Conservation (phyloP, 495 filamentous ascomycete species). For the Talaromyces nanjingensis region DNA sequence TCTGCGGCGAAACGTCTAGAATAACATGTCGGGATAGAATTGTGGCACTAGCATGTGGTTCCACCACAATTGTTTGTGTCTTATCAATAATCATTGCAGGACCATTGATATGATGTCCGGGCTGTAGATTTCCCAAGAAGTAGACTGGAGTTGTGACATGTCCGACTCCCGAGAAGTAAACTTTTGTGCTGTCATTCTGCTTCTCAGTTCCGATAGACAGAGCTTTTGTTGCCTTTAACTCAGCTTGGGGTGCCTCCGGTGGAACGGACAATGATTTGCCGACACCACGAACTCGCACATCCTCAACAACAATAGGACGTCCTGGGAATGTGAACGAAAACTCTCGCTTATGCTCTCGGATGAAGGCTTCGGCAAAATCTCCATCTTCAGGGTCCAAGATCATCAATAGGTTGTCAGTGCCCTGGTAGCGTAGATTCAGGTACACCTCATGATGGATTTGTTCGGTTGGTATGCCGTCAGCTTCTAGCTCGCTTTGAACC, state of each 20-base stretch:
- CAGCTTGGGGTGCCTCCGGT: slow-evolving; percentile 23
- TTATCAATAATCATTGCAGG: slow-evolving; percentile 91
- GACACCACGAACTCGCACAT: slow-evolving; percentile 60
- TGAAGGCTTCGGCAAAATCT: slow-evolving; percentile 38
- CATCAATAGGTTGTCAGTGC: slow-evolving; percentile 48
- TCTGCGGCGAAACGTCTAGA: slow-evolving; percentile 45
- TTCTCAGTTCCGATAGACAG: slow-evolving; percentile 22
- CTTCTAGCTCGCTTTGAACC: slow-evolving; percentile 30
- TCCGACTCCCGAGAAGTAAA: slow-evolving; percentile 25
- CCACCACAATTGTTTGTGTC: slow-evolving; percentile 95
- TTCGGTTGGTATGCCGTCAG: slow-evolving; percentile 29
- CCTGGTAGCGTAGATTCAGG: slow-evolving; percentile 47
- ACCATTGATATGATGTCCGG: slow-evolving; percentile 69
- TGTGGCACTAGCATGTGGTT: slow-evolving; percentile 58
- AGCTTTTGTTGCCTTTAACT: slow-evolving; percentile 35
- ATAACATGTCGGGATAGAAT: slow-evolving; percentile 38
- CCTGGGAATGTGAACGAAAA: slow-evolving; percentile 53
- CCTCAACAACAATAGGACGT: slow-evolving; percentile 42
- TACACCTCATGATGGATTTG: slow-evolving; percentile 44
- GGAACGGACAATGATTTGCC: slow-evolving; percentile 52
- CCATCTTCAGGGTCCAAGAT: slow-evolving; percentile 40
- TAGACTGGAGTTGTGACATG: slow-evolving; percentile 72
- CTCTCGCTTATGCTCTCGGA: slow-evolving; percentile 40
- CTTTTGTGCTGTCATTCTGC: slow-evolving; percentile 21
- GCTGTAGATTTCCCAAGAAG: slow-evolving; percentile 66